Evolutionary conservation across 495 filamentous ascomycete species (phyloP), one percentile per base, ranked within the genome.

Genomic region (Podospora pseudocomata): DNA sequence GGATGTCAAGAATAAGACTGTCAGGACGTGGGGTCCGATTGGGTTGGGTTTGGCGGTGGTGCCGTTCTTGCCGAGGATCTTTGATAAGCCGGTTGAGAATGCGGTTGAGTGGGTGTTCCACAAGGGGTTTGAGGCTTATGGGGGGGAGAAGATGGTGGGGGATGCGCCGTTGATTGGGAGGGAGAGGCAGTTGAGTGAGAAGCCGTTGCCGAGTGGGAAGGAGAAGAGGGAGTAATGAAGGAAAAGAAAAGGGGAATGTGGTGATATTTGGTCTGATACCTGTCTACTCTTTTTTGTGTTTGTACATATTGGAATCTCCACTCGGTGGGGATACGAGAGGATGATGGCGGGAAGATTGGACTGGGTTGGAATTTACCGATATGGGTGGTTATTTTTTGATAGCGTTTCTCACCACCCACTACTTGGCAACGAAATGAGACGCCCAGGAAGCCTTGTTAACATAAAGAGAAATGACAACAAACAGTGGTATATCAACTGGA

Each of bases 31-130:
- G 88, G 90, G 87, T 13, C 95, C 95, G 4, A 96, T 99, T 58
- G 95, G 95, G 71, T 85, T 99, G 34, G 95, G 95, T 64, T 81
- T 99, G 61, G 83, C 92, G 4, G 87, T 93, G 44, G 94, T 99
- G 26, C 95, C 95, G 7, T 91, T 92, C 78, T 80, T 99, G 59
- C 95, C 95, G 0, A 93, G 84, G 66, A 75, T 97, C 55, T 99
- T 98, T 75, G 95, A 99, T 73, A 86, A 97, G 74, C 94, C 95
- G 11, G 92, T 99, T 27, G 95, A 97, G 77, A 83, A 91, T 65
- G 92, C 90, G 0, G 89, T 96, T 2, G 94, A 97, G 72, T 97
- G 91, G 91, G 75, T 82, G 9, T 97, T 99, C 82, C 89, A 95
- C 64, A 90, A 88, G 70, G 91, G 84, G 0, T 90, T 96, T 68